These are phyloP conservation scores for Talaromyces pinophilus DNA, from an alignment of 2,329 filamentous ascomycete genomes.

Conservation along the genomic window DNA sequence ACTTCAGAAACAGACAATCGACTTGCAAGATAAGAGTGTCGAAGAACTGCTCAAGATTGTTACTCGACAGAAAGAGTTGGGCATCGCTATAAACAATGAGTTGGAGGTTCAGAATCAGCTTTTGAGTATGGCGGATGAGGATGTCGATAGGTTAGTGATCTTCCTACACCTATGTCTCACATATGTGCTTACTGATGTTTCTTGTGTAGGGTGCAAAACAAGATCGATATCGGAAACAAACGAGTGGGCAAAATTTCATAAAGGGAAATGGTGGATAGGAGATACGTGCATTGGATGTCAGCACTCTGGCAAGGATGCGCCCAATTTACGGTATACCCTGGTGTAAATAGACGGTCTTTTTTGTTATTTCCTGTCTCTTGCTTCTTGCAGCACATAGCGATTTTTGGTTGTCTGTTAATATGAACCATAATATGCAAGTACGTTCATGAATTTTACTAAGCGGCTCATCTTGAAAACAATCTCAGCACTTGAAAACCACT, in stretches of 20 bases:
- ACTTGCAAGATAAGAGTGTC: slow-evolving; percentile 62
- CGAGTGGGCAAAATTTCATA: slow-evolving; percentile 51
- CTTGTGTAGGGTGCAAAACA: slow-evolving; percentile 37
- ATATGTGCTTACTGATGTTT: not conserved
- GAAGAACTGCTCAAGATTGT: slow-evolving; percentile 61
- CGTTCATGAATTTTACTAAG: not conserved
- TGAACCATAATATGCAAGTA: not conserved
- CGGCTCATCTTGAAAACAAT: too few species aligned
- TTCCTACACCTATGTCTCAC: slow-evolving; percentile 17
- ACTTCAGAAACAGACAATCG: slow-evolving; percentile 63
- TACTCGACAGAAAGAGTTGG: slow-evolving; percentile 61
- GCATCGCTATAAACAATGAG: slow-evolving; percentile 64
- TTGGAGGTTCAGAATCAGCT: slow-evolving; percentile 63
- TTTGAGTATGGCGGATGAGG: slow-evolving; percentile 60
- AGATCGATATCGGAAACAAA: slow-evolving; percentile 52
- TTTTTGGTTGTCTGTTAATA: not conserved
- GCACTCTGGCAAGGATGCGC: not conserved
- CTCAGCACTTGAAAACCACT: too few species aligned
- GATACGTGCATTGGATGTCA: not conserved
- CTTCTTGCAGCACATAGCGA: not conserved
- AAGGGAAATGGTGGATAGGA: slow-evolving; percentile 10
- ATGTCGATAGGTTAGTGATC: slow-evolving; percentile 52
- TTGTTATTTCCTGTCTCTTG: not conserved
- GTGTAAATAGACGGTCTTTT: not conserved
- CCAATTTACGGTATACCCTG: not conserved